A percentile compares a stretch with the other conserved stretches of the same genome.
Evolutionary conservation across 2,329 filamentous ascomycete species (phyloP).

Genomic region (Xylaria sp.): DNA sequence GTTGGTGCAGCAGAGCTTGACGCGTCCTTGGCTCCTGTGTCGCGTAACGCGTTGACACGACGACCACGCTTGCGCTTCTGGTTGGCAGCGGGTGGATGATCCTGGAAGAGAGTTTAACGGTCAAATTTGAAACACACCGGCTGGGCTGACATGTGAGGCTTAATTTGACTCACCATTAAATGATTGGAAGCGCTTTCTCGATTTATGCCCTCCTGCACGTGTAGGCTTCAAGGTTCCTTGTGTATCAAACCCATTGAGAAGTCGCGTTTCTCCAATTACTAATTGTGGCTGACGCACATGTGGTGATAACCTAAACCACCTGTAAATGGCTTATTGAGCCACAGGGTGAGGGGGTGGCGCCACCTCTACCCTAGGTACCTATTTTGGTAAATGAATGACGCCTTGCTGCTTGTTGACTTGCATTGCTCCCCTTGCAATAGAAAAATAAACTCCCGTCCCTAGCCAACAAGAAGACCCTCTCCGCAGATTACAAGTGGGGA

Average conservation of each 20-base stretch:
- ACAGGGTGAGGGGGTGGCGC: slow-evolving; percentile 4
- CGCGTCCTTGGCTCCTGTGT: slow-evolving; percentile 45
- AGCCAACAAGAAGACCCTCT: slow-evolving; percentile 33
- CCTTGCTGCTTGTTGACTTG: slow-evolving; percentile 21
- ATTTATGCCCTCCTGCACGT: not conserved
- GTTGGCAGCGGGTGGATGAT: slow-evolving; percentile 46
- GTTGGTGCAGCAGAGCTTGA: slow-evolving; percentile 39
- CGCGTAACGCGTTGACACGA: slow-evolving; percentile 56
- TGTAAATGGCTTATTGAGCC: slow-evolving; percentile 5
- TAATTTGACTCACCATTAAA: slow-evolving; percentile 23
- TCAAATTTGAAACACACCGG: not conserved
- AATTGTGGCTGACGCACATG: slow-evolving; percentile 28
- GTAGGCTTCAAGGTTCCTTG: not conserved
- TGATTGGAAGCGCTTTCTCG: not conserved
- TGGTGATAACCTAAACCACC: slow-evolving; percentile 3
- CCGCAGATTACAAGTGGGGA: slow-evolving; percentile 36
- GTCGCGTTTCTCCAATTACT: slow-evolving; percentile 15
- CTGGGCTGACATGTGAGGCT: not conserved
- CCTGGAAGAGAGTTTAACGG: slow-evolving; percentile 36
- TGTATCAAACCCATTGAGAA: not conserved
- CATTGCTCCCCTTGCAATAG: slow-evolving; percentile 8
- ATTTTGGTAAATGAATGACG: too few relatives aligned
- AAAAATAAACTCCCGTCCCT: slow-evolving; percentile 26
- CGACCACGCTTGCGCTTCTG: slow-evolving; percentile 59
- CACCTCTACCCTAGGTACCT: too few relatives aligned